Evolutionary conservation across 345 rosid genomes (phyloP).

Genomic region (Noccaea bulbosa): DNA sequence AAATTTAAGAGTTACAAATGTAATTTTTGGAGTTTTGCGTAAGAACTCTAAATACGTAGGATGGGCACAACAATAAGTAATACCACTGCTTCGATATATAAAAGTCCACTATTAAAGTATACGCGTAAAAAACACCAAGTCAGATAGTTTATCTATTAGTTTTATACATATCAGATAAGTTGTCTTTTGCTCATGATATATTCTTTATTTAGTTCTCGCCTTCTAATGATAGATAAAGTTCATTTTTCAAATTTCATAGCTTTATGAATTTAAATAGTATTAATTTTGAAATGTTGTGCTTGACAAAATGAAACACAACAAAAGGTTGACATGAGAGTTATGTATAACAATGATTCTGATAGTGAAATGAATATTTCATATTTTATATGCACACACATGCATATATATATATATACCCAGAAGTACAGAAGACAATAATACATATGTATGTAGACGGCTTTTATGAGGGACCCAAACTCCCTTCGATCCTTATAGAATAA

Average conservation of each 20-base stretch:
- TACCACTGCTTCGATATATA: conserved; percentile 17
- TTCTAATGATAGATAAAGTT: conserved; percentile 36
- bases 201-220: conserved; percentile 26
- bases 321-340: conserved; percentile 38
- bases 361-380: conserved; percentile 39
- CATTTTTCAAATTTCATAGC: conserved; percentile 23
- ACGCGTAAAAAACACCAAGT: conserved; percentile 19
- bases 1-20: background rate
- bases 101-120: background rate
- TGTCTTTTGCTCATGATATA: conserved; percentile 30
- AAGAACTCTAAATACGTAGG: conserved; percentile 9
- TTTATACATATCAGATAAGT: conserved; percentile 22
- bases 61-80: conserved; percentile 14
- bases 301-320: conserved; percentile 44
- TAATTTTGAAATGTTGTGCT: conserved; percentile 28
- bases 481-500: conserved; percentile 3
- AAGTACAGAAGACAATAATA: background rate
- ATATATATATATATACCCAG: conserved; percentile 7
- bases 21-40: conserved; percentile 1
- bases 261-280: conserved; percentile 37
- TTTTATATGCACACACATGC: conserved; percentile 35
- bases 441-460: background rate
- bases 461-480: conserved; percentile 29
- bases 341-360: conserved; percentile 45
- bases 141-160: background rate